phyloP scores from a whole-genome alignment of 805 yeast species.

The Debaryomyces maramus region DNA sequence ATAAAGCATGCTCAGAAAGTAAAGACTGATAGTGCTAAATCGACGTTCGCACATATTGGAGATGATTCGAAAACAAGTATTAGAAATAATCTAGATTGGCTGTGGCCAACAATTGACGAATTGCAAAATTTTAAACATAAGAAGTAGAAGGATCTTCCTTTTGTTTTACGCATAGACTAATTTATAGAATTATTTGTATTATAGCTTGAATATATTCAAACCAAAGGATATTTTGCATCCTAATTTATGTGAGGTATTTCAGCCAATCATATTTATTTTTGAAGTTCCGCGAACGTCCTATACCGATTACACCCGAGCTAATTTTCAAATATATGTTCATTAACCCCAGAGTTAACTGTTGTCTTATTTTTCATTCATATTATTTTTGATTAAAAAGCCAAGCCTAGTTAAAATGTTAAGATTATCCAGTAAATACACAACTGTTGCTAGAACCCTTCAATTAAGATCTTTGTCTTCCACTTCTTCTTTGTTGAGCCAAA shows the following conservation, averaged over 20 bases:
- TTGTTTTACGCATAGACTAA: neutral
- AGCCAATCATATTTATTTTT: slow-evolving; percentile 5
- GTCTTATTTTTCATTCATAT: neutral
- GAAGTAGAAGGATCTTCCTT: neutral
- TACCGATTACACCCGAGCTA: slow-evolving; percentile 3
- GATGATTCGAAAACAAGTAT: neutral
- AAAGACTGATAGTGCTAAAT: slow-evolving; percentile 14
- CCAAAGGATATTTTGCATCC: neutral
- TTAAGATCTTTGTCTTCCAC: slow-evolving; percentile 32
- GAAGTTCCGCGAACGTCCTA: neutral
- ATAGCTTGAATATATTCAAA: slow-evolving; percentile 3
- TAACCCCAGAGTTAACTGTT: slow-evolving; percentile 8
- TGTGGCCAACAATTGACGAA: slow-evolving; percentile 34
- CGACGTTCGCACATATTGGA: neutral
- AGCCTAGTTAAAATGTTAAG: slow-evolving; percentile 26
- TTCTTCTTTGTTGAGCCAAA: slow-evolving; percentile 21
- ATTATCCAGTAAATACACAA: slow-evolving; percentile 17
- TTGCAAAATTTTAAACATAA: slow-evolving; percentile 9
- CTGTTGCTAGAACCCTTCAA: slow-evolving; percentile 11
- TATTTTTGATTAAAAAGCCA: neutral
- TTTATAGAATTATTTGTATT: slow-evolving; percentile 2
- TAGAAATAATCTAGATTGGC: slow-evolving; percentile 21
- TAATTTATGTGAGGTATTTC: neutral
- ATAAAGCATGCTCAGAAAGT: slow-evolving; percentile 33
- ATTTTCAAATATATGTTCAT: slow-evolving; percentile 1